Percentiles rank a stretch among this genome's conserved stretches.
phyloP scores from a whole-genome alignment of 140 eudicot species.

The Oenanthe javanica region DNA sequence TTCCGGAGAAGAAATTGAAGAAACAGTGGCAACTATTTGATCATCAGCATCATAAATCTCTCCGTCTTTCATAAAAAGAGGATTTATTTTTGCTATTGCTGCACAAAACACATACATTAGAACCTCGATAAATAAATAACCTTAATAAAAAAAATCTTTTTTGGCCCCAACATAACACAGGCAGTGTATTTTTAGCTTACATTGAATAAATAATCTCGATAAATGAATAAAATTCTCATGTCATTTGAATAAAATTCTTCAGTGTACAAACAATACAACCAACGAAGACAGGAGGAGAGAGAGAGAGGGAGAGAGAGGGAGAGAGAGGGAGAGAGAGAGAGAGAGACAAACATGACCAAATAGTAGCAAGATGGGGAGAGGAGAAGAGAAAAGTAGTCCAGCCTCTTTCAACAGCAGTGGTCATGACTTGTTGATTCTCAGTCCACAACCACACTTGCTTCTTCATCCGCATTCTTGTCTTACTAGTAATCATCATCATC shows the following conservation, averaged over 20 bases:
- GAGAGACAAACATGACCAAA: slow-evolving; percentile 67
- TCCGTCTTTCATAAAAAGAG: slow-evolving; percentile 56
- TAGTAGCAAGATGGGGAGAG: slow-evolving; percentile 53
- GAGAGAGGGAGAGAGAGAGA: neutral
- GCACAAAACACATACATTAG: slow-evolving; percentile 26
- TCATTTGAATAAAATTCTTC: no score
- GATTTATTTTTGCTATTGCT: slow-evolving; percentile 66
- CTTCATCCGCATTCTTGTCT: slow-evolving; percentile 12
- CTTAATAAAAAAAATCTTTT: neutral
- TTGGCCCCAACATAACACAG: no score
- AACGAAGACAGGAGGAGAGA: neutral
- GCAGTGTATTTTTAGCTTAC: no score
- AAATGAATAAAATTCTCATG: no score
- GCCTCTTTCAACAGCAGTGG: slow-evolving; percentile 91
- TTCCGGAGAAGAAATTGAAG: slow-evolving; percentile 65
- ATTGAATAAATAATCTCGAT: no score
- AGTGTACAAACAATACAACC: neutral
- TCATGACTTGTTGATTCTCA: slow-evolving; percentile 81
- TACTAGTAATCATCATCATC: neutral
- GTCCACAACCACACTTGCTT: slow-evolving; percentile 92
- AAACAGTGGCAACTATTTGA: slow-evolving; percentile 51
- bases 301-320: neutral
- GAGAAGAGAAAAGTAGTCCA: slow-evolving; percentile 81
- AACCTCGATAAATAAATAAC: neutral
- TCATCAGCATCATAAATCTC: slow-evolving; percentile 33